Base-by-base conservation (phyloP, 192 early-diverging fungal species). In the Thamnidium elegans region DNA sequence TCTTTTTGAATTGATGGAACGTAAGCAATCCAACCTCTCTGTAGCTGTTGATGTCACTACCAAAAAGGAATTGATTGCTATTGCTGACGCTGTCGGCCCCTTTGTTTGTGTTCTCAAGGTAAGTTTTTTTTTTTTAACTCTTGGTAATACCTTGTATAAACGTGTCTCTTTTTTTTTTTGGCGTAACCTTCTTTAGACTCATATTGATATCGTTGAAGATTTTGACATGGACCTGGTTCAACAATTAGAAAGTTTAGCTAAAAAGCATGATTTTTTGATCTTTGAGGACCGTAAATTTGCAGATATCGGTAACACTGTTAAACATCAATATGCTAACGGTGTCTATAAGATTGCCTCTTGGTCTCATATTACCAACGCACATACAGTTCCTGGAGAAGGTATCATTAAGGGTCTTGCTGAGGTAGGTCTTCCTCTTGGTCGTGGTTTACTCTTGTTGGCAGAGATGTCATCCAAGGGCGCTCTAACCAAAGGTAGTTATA, bases 231-330 rank as follows among this genome's bases (percentile, higher is more conserved):
- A 94, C 67, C 75, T 96, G 56, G 85, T 92, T 17, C 78, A 70
- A 7, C 79, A 87, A 68, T 87, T 99, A 23, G 74, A 79, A 42
- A 83, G 71, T 0, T 83, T 99, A 58, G 84, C 91, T 14, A 78
- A 83, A 43, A 89, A 92, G 73, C 95, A 98, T 75, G 84, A 92
- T 68, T 99, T 97, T 79, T 64, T 99, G 78, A 97, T 99, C 68
- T 98, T 98, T 73, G 96, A 99, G 71, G 96, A 98, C 79, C 89
- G 96, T 76, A 98, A 98, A 80, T 98, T 98, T 82, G 95, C 95
- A 54, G 96, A 98, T 71, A 98, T 98, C 74, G 96, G 90, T 80
- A 97, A 98, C 73, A 99, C 97, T 20, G 97, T 98, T 70, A 93
- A 95, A 74, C 82, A 85, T 48, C 97, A 99, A 82, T 99, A 99